phyloP scores from a whole-genome alignment of 768 basidiomycete species.

The Tylopilus subfusipes region DNA sequence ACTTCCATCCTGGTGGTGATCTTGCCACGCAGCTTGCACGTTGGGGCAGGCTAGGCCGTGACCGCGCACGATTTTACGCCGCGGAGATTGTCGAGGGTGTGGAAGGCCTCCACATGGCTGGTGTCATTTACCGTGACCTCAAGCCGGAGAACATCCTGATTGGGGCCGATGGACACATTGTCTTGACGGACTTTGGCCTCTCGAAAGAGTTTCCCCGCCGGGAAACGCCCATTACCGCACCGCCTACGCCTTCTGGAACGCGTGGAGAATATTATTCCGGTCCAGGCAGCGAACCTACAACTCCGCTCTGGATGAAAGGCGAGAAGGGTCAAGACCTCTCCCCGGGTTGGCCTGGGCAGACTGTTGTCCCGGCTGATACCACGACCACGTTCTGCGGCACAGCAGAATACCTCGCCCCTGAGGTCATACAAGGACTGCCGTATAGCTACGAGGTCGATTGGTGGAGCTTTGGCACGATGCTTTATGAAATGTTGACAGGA shows the following conservation, averaged over 20 bases:
- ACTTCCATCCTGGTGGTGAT: conserved; percentile 96
- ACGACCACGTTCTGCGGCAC: conserved; percentile 93
- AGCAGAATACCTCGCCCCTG: conserved; percentile 95
- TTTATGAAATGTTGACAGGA: conserved; percentile 96
- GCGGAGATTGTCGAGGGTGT: conserved; percentile 97
- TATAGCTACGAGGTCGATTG: conserved; percentile 96
- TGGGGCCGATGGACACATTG: conserved; percentile 90
- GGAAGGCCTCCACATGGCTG: conserved; percentile 88
- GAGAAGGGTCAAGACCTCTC: conserved; percentile 53
- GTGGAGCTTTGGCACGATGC: conserved; percentile 98
- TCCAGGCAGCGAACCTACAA: conserved; percentile 37
- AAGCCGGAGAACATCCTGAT: conserved; percentile 98
- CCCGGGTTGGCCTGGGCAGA: conserved; percentile 55
- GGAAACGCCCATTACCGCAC: conserved; percentile 41
- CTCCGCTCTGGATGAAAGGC: conserved; percentile 78
- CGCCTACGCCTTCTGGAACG: conserved; percentile 55
- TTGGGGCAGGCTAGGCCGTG: conserved; percentile 90
- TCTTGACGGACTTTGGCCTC: conserved; percentile 94
- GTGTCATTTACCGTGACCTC: conserved; percentile 96
- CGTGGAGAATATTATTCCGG: conserved; percentile 55
- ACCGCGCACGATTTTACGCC: conserved; percentile 94
- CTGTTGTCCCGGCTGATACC: conserved; percentile 51
- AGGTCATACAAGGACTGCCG: conserved; percentile 87
- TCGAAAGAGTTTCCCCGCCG: conserved; percentile 85
- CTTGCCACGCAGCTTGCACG: conserved; percentile 95